Evolutionary conservation across 2,329 filamentous ascomycete species (phyloP).

Genomic region (Botrytis paeoniae): DNA sequence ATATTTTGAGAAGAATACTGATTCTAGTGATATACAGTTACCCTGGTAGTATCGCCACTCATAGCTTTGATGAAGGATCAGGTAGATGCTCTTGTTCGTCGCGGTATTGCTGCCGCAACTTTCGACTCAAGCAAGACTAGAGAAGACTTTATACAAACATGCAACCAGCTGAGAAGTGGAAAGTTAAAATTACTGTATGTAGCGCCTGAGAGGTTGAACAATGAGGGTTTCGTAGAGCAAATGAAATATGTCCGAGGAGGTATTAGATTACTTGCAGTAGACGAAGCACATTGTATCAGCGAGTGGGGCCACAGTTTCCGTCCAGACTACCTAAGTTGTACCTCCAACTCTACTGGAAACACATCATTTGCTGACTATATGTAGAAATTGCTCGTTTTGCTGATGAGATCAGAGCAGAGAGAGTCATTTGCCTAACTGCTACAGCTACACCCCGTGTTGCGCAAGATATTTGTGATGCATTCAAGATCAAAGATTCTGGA

Average conservation of each 20-base stretch:
- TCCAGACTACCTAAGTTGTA: constrained; percentile 49
- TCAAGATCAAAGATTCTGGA: constrained; percentile 47
- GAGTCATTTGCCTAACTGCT: constrained; percentile 58
- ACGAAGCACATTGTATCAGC: constrained; percentile 59
- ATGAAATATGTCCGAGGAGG: constrained; percentile 55
- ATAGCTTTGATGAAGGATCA: constrained; percentile 62
- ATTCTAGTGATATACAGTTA: constrained; percentile 37
- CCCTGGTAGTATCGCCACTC: constrained; percentile 54
- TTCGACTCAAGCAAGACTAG: constrained; percentile 54
- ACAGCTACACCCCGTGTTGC: constrained; percentile 57
- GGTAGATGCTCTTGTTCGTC: constrained; percentile 50
- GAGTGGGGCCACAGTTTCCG: constrained; percentile 53
- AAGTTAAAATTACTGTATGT: constrained; percentile 55
- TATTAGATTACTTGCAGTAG: constrained; percentile 54
- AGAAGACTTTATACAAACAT: constrained; percentile 42
- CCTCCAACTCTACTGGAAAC: neutral
- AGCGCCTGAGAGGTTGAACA: constrained; percentile 58
- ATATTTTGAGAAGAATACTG: neutral
- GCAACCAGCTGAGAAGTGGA: constrained; percentile 47
- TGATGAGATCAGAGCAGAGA: constrained; percentile 53
- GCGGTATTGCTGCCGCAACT: constrained; percentile 51
- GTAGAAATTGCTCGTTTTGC: constrained; percentile 51
- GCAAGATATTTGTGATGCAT: constrained; percentile 52
- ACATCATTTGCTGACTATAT: constrained; percentile 15
- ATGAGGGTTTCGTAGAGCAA: constrained; percentile 56